These are phyloP conservation scores for Wickerhamomyces sp. DNA, from an alignment of 1,139 yeast species.

Conservation along the genomic window DNA sequence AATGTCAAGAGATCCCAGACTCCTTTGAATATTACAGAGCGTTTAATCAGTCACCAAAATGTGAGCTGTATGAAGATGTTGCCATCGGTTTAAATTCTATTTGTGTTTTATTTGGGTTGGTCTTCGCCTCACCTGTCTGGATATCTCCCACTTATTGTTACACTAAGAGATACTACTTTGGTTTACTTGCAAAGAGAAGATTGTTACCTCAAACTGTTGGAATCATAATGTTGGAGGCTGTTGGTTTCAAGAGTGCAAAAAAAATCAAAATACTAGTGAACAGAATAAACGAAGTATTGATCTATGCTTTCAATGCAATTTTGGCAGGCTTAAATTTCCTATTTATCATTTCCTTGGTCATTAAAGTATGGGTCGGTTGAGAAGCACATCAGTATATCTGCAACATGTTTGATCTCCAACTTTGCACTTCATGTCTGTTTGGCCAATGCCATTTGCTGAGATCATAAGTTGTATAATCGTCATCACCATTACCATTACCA, in stretches of 20 bases:
- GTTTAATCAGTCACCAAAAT: no score
- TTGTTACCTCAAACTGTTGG: not conserved
- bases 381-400: not conserved
- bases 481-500: constrained; percentile 20
- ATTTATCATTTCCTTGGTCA: not conserved
- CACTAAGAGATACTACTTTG: not conserved
- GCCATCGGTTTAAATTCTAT: no score
- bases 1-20: no score
- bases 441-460: constrained; percentile 20
- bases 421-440: constrained; percentile 10
- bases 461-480: constrained; percentile 13
- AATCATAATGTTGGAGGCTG: not conserved
- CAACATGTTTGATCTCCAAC: constrained; percentile 11
- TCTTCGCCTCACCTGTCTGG: not conserved
- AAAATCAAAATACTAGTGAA: not conserved
- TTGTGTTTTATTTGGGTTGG: not conserved
- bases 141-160: not conserved
- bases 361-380: no score
- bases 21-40: no score
- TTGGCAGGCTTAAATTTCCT: not conserved
- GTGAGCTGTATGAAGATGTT: no score
- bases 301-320: not conserved
- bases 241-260: not conserved
- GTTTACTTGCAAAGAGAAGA: not conserved
- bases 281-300: not conserved